Evolutionary conservation across 2,329 filamentous ascomycete genomes (phyloP), one percentile per base, ranked within the genome.

Genomic region (Dothideomycetes sp.): DNA sequence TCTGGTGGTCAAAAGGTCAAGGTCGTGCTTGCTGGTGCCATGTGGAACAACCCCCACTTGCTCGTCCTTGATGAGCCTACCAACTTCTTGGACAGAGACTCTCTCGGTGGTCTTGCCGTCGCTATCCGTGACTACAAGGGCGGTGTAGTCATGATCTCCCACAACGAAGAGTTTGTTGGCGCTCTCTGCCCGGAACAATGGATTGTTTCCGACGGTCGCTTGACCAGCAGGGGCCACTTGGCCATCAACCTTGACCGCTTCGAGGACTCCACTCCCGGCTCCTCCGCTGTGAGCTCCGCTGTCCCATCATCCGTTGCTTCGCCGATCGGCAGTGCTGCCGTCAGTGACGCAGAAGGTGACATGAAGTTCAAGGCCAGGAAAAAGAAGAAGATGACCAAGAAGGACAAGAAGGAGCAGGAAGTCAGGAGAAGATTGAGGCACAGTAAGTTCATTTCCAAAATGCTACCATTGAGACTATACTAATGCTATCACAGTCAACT

Each of bases 311-410:
- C 52, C n/a, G 31, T 46, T n/a, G 42, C 37, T 16, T 38, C 56
- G 4, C 57, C 59, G 3, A 47, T 47, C 14, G 56, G 51, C 27
- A 52, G 47, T 38, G 55, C 50, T 5, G 54, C 50, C 17, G 52
- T 55, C 41, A 48, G 45, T 27, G 88, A 86, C n/a, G 77, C 72
- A 1, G 89, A 96, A 64, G 78, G 77, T 44, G 73, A 71, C 45
- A 75, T 98, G 72, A 89, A 93, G 68, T 98, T 98, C 79, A 77
- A 73, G 62, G 72, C 83, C 8, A 91, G 88, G 75, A 81, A 81
- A 68, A 95, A 95, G 86, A 94, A 89, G 79, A 98, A 98, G 84
- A 77, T 91, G 77, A 98, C 91, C 42, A 85, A 93, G 70, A 87
- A 87, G 65, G 87, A 98, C 63, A 52, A 88, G 59, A 98, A 98